A percentile compares a stretch with the other conserved stretches of the same genome.
Conservation (phyloP, 768 basidiomycete species). For the Sporobolomyces pararoseus region DNA sequence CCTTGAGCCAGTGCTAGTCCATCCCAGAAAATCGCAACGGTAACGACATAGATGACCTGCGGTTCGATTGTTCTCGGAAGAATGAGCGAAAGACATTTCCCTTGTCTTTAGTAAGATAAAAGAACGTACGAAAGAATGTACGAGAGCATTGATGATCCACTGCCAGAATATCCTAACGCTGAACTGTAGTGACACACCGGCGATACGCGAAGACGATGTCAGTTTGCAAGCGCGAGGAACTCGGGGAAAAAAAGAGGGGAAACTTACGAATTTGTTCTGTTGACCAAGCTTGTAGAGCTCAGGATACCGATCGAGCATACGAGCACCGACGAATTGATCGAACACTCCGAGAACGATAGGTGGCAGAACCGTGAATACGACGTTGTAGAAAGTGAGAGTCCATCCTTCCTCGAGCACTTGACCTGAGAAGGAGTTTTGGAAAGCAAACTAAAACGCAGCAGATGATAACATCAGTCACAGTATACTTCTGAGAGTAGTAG, state of each 20-base stretch:
- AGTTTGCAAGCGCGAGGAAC: background rate
- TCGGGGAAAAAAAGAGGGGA: background rate
- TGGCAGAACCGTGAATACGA: conserved; percentile 90
- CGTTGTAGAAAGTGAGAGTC: conserved; percentile 84
- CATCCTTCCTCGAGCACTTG: conserved; percentile 98
- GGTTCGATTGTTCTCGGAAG: too few species aligned
- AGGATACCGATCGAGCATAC: conserved; percentile 93
- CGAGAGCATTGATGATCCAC: conserved; percentile 82
- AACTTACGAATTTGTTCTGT: conserved; percentile 71
- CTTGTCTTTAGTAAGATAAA: background rate
- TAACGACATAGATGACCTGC: conserved; percentile 82
- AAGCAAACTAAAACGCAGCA: conserved; percentile 88
- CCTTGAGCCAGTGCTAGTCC: conserved; percentile 78
- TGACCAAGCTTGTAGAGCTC: conserved; percentile 94
- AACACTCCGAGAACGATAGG: conserved; percentile 97
- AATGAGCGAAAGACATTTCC: background rate
- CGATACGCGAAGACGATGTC: background rate
- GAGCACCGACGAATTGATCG: conserved; percentile 95
- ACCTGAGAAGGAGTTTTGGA: conserved; percentile 99
- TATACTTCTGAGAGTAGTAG: too few species aligned
- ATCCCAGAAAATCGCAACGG: conserved; percentile 85
- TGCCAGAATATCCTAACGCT: conserved; percentile 86
- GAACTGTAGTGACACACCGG: conserved; percentile 56
- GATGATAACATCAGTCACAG: too few species aligned
- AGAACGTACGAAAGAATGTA: conserved; percentile 73